phyloP scores from a whole-genome alignment of 352 stramenopile genomes.

The Phytopythium aichiense region DNA sequence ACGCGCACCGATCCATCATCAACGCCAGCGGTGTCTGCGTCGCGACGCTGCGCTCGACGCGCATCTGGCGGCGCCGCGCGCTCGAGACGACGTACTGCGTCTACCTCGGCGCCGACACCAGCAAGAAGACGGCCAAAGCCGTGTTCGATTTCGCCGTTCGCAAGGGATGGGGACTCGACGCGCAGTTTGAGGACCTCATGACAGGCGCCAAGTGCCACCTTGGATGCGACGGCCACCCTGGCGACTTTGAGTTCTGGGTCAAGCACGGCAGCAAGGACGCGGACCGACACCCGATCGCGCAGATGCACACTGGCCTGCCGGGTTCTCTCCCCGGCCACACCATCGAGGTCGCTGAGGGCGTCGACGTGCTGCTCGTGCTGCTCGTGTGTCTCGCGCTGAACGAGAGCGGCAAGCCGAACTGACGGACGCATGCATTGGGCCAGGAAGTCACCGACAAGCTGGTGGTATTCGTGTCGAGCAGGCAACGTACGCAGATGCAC shows the following conservation, averaged over 20 bases:
- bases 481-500: not conserved
- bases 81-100: slow-evolving; percentile 18
- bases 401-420: slow-evolving; percentile 13
- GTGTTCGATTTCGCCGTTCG: slow-evolving; percentile 23
- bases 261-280: slow-evolving; percentile 18
- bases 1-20: slow-evolving; percentile 28
- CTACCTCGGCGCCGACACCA: slow-evolving; percentile 13
- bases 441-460: not conserved
- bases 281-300: slow-evolving; percentile 20
- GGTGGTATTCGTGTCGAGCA: not conserved
- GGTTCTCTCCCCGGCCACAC: slow-evolving; percentile 22
- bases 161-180: slow-evolving; percentile 16
- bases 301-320: slow-evolving; percentile 21
- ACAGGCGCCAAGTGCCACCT: slow-evolving; percentile 25
- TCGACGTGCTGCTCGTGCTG: slow-evolving; percentile 28
- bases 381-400: slow-evolving; percentile 27
- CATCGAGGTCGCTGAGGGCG: slow-evolving; percentile 30
- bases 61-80: slow-evolving; percentile 20
- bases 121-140: slow-evolving; percentile 14
- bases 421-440: not conserved
- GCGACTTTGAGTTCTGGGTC: slow-evolving; percentile 35
- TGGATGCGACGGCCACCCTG: slow-evolving; percentile 15
- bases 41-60: slow-evolving; percentile 29
- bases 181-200: slow-evolving; percentile 34
- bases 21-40: slow-evolving; percentile 22